Evolutionary conservation across 1,284 basidiomycete genomes (phyloP), one percentile per base, ranked within the genome.

Genomic region (Anthracocystis walkeri): DNA sequence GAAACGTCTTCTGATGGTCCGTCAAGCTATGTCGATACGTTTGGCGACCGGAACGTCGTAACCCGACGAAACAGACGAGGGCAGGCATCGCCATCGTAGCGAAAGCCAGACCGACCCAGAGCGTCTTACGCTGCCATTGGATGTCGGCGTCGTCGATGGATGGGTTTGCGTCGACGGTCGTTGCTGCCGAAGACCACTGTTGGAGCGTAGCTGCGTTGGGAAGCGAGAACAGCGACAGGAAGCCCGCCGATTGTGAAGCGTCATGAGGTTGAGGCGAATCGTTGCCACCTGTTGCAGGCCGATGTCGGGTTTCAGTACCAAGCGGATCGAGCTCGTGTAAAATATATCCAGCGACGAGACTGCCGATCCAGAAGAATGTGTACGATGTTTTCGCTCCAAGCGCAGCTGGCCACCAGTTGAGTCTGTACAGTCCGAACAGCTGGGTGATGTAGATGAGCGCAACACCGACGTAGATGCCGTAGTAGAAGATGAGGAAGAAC

Each of bases 91-190:
- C 83, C 88, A 89, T 89, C 2, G 88, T 88, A 0, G 85, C 82
- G 68, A 89, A 89, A 0, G 88, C 87, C n/a, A 89, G 81, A 6
- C 85, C 75, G 12, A 89, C 88, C 89, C 89, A 89, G 79, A 83
- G 75, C 84, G 88, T 89, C 81, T 89, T 89, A 7, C 88, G 81
- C 79, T 89, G 87, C 89, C 88, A 89, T 66, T 89, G 88, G 8
- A 87, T 84, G 50, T 84, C 75, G 16, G 76, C 75, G 29, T 77
- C 66, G 52, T 78, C 77, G 38, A 76, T 73, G 11, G 54, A 57
- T 0, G 68, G 68, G n/a, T 67, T 64, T 2, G 29, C 23, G 20
- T 46, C 60, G 0, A 40, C 57, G 4, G 44, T 21, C 21, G 42
- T 25, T 40, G 44, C 35, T 1, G 50, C 23, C n/a, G 40, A 41